Evolutionary conservation across 2,329 filamentous ascomycete genomes (phyloP).

Genomic region (Ceratocystis colombiana): DNA sequence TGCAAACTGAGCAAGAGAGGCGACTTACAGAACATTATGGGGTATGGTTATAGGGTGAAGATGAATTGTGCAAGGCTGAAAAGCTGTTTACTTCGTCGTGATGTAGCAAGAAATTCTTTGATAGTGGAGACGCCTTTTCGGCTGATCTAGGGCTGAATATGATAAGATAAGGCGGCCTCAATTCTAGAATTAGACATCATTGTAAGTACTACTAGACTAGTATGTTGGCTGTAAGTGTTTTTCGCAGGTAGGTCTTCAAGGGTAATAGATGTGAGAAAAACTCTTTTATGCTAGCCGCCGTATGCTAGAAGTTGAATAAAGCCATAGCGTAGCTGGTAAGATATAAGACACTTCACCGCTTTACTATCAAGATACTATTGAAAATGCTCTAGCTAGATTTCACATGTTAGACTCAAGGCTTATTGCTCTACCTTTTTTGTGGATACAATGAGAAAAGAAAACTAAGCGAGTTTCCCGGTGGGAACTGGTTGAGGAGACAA

Average conservation of each 20-base stretch:
- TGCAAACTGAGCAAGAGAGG: neutral
- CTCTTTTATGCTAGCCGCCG: too few species aligned
- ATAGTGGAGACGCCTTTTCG: neutral
- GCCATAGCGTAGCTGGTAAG: too few species aligned
- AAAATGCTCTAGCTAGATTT: neutral
- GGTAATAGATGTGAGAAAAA: neutral
- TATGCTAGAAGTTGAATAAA: too few species aligned
- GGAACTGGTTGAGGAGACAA: neutral
- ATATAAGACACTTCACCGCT: too few species aligned
- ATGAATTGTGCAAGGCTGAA: conserved; percentile 7
- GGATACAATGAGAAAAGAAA: neutral
- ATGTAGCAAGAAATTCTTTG: conserved; percentile 9
- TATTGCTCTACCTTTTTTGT: neutral
- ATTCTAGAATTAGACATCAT: too few species aligned
- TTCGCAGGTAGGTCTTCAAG: neutral
- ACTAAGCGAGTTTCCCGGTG: neutral
- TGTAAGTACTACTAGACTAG: too few species aligned
- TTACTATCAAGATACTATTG: too few species aligned
- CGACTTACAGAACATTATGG: conserved; percentile 23
- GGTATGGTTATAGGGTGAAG: neutral
- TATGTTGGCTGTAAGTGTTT: neutral
- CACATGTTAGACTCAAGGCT: neutral
- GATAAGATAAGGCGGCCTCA: conserved; percentile 3
- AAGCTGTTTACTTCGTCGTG: neutral
- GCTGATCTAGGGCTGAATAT: conserved; percentile 7